Evolutionary conservation across 805 yeast species (phyloP), one percentile per base, ranked within the genome.

Genomic region (Cyberlindnera maclurae): DNA sequence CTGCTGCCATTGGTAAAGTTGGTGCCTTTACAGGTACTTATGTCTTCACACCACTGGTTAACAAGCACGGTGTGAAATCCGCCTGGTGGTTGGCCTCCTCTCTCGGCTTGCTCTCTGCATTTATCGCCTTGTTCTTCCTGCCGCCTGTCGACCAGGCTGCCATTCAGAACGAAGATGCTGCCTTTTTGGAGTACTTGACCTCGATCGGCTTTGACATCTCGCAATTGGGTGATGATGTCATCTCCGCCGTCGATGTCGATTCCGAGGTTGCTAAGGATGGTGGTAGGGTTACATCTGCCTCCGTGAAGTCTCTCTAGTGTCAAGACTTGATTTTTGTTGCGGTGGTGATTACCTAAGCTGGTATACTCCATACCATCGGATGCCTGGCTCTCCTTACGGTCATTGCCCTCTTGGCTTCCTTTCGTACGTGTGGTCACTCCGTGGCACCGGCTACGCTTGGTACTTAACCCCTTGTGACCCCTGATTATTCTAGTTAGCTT

Each of bases 21-120:
- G 97, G 97, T 57, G 97, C 96, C 1, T 88, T 89, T 57, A 83
- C 80, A 24, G 96, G 96, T 40, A 80, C 93, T 33, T 87, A 80
- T 55, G 81, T 82, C 26, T 90, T 90, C 75, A 96, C 96, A 31
- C 73, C 77, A 35, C 81, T 89, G 54, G 78, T 80, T 46, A 67
- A 60, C 38, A 67, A 75, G 47, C 75, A 75, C 38, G 93, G 90
- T 47, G 68, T 76, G 54, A 77, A 76, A 59, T 82, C 81, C 38
- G 89, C 95, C 37, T 85, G 88, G 62, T 88, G 79, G 70, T 75
- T 88, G 39, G 80, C 95, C 12, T 76, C 95, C 3, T 70, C 85
- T 1, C 66, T 89, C 45, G 85, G 94, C 57, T 52, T 83, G 31
- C 68, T 87, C 50, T 73, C 93, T 11, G 94, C 83, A 2, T 32